Percentiles rank a stretch among this genome's conserved stretches.
Evolutionary conservation across 192 early-diverging fungal genomes (phyloP).

Genomic region (Backusella sp.): DNA sequence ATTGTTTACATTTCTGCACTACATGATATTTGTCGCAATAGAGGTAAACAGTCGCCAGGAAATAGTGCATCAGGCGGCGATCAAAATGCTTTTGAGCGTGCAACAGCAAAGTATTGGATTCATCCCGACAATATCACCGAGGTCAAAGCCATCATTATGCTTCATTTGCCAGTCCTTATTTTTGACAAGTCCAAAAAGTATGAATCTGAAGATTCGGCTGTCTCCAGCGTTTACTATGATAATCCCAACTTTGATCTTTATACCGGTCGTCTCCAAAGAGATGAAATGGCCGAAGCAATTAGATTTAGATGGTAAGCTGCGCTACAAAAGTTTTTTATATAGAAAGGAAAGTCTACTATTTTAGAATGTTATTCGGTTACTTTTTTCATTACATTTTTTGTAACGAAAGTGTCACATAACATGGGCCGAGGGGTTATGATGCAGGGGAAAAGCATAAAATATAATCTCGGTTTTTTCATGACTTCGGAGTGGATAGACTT

Average conservation of each 20-base stretch:
- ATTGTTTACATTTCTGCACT: constrained; percentile 83
- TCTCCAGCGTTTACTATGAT: constrained; percentile 94
- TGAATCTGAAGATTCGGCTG: constrained; percentile 81
- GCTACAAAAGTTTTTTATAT: neutral
- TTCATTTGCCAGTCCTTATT: constrained; percentile 88
- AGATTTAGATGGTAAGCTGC: constrained; percentile 87
- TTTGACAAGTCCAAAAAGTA: constrained; percentile 59
- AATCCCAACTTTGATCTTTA: constrained; percentile 92
- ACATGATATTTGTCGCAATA: constrained; percentile 67
- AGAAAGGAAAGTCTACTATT: neutral
- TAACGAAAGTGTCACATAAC: constrained; percentile 10
- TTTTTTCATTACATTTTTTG: constrained; percentile 11
- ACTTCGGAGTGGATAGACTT: neutral
- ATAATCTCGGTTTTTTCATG: constrained; percentile 8
- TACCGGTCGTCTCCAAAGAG: constrained; percentile 82
- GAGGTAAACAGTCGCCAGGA: constrained; percentile 24
- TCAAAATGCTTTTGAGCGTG: constrained; percentile 69
- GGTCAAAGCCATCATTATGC: constrained; percentile 89
- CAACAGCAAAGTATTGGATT: constrained; percentile 95
- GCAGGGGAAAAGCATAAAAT: constrained; percentile 7
- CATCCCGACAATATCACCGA: constrained; percentile 95
- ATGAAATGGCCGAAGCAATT: constrained; percentile 89
- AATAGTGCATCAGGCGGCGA: constrained; percentile 34
- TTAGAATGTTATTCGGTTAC: neutral
- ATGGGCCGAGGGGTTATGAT: neutral